Evolutionary conservation across 148 eudicot genomes (phyloP).

Genomic region (Pouteria glomerata): DNA sequence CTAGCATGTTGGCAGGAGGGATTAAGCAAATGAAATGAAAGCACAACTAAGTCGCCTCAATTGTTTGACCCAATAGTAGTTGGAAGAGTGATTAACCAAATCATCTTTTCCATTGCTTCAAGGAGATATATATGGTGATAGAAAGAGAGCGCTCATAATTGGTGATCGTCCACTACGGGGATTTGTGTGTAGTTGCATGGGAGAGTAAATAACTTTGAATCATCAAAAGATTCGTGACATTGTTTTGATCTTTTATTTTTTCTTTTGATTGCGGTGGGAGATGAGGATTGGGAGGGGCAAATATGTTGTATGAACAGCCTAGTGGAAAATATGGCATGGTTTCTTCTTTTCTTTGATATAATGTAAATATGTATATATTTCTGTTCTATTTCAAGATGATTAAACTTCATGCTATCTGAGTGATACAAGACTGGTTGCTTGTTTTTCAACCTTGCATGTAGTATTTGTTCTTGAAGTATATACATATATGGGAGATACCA

Average conservation of each 20-base stretch:
- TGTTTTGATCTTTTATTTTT: neutral
- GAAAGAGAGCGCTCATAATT: neutral
- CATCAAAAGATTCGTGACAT: too few species aligned
- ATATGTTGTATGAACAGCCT: neutral
- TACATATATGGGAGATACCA: too few species aligned
- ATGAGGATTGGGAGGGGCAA: neutral
- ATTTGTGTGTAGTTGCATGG: neutral
- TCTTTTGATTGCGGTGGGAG: neutral
- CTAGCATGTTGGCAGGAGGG: slow-evolving; percentile 6
- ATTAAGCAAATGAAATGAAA: slow-evolving; percentile 1
- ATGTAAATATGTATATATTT: too few species aligned
- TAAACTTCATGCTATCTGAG: neutral
- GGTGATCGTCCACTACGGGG: neutral
- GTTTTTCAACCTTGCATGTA: neutral
- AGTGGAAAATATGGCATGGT: neutral
- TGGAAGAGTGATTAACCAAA: neutral
- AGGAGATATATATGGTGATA: neutral
- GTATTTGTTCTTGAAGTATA: neutral
- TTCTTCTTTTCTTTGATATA: neutral
- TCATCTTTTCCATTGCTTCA: neutral
- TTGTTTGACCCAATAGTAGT: neutral
- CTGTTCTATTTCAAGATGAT: too few species aligned
- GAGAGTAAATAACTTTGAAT: neutral
- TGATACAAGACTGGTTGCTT: too few species aligned
- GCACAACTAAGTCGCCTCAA: neutral